These are phyloP conservation scores for Endocalyx cinctus DNA, from an alignment of 2,329 filamentous ascomycete genomes.

Conservation along the genomic window DNA sequence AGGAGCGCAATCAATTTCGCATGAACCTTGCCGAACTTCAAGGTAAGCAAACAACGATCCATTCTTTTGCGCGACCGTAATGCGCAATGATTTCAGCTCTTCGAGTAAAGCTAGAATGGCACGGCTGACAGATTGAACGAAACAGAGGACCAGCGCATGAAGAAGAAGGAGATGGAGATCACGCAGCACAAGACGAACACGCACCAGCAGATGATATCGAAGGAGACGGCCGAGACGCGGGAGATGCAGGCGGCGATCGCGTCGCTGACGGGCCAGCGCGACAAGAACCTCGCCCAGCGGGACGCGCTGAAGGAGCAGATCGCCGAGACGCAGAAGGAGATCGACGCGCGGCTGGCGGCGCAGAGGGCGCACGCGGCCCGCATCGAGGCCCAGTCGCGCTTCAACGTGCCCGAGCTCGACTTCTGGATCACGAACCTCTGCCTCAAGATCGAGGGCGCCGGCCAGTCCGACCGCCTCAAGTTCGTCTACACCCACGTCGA, in stretches of 20 bases:
- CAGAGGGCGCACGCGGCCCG: constrained; percentile 69
- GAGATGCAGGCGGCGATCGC: constrained; percentile 67
- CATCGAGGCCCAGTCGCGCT: constrained; percentile 76
- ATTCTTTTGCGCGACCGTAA: constrained; percentile 5
- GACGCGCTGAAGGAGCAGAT: constrained; percentile 59
- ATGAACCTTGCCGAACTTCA: constrained; percentile 86
- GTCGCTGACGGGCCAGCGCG: constrained; percentile 54
- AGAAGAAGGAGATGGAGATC: constrained; percentile 82
- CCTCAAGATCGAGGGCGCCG: constrained; percentile 83
- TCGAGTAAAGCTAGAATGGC: no score
- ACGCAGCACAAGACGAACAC: constrained; percentile 65
- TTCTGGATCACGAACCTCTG: constrained; percentile 95
- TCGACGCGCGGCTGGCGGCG: constrained; percentile 64
- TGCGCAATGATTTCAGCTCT: no score
- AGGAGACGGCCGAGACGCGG: constrained; percentile 70
- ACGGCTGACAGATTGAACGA: no score
- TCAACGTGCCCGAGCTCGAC: constrained; percentile 88
- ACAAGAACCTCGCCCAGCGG: constrained; percentile 53
- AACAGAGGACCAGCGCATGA: constrained; percentile 86
- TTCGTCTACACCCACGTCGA: constrained; percentile 87
- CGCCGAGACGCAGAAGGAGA: constrained; percentile 63
- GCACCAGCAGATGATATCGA: constrained; percentile 69
- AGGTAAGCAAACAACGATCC: constrained; percentile 49
- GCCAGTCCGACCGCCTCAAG: constrained; percentile 77
- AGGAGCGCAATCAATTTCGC: constrained; percentile 91